Percentiles rank a stretch among this genome's conserved stretches.
These are phyloP conservation scores for Alternaria solani DNA, from an alignment of 2,329 filamentous ascomycete genomes.

Conservation along the genomic window DNA sequence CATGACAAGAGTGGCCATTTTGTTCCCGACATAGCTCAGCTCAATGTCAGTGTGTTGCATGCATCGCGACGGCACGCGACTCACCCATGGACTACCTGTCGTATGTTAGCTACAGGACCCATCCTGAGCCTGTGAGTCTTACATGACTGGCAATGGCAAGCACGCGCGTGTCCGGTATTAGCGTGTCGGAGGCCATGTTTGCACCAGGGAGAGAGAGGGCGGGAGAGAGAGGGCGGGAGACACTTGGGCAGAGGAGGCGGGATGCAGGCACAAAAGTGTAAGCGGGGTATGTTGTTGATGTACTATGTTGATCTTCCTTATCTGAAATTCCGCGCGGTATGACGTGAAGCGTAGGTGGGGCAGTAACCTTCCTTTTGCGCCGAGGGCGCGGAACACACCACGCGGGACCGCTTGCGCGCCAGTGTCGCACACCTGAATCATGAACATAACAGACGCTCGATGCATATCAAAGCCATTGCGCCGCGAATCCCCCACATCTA, in stretches of 20 bases:
- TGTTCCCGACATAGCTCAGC: slow-evolving; percentile 92
- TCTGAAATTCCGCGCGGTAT: slow-evolving; percentile 45
- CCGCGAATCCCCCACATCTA: slow-evolving; percentile 34
- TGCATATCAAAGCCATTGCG: slow-evolving; percentile 40
- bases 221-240: background rate
- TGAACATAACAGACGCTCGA: slow-evolving; percentile 32
- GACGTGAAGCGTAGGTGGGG: slow-evolving; percentile 47
- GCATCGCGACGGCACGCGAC: slow-evolving; percentile 40
- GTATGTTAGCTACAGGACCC: slow-evolving; percentile 34
- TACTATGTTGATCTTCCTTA: slow-evolving; percentile 45
- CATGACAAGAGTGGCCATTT: slow-evolving; percentile 94
- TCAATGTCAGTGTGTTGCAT: slow-evolving; percentile 29
- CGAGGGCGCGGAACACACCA: slow-evolving; percentile 28
- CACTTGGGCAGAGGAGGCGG: background rate
- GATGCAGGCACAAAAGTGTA: background rate
- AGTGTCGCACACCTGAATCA: slow-evolving; percentile 25
- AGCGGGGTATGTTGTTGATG: slow-evolving; percentile 16
- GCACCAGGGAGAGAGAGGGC: slow-evolving; percentile 6
- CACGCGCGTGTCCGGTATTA: slow-evolving; percentile 71
- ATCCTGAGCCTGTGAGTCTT: slow-evolving; percentile 54
- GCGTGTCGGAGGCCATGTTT: slow-evolving; percentile 47
- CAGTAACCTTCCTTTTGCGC: slow-evolving; percentile 26
- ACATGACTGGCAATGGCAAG: slow-evolving; percentile 96
- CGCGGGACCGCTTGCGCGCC: slow-evolving; percentile 28
- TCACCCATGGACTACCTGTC: slow-evolving; percentile 77